Evolutionary conservation across 352 stramenopile genomes (phyloP).

Genomic region (Globisporangium cederbergense): DNA sequence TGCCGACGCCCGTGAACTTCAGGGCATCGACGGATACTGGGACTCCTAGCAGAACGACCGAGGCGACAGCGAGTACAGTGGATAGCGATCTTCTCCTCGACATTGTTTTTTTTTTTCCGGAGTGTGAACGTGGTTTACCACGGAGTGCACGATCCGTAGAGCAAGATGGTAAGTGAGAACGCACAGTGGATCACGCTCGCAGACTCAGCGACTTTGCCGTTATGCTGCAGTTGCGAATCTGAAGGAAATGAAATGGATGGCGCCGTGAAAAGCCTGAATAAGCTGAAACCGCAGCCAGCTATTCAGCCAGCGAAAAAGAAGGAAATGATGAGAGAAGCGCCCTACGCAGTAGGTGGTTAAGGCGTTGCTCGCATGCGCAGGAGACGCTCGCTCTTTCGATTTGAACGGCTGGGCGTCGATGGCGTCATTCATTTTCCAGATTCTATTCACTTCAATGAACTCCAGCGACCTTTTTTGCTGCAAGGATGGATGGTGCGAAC

Average conservation of each 20-base stretch:
- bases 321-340: not conserved
- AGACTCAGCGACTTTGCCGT: not conserved
- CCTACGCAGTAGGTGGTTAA: too few species aligned
- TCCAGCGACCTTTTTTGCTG: too few species aligned
- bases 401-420: too few species aligned
- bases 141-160: not conserved
- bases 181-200: not conserved
- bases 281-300: not conserved
- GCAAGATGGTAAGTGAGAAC: not conserved
- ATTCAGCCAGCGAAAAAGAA: not conserved
- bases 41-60: not conserved
- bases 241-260: not conserved
- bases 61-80: not conserved
- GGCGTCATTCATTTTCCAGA: too few species aligned
- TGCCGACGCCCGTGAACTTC: not conserved
- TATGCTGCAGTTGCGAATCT: not conserved
- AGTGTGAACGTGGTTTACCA: too few species aligned
- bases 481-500: too few species aligned
- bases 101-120: not conserved
- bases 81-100: not conserved
- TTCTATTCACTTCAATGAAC: too few species aligned
- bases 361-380: not conserved
- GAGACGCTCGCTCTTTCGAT: too few species aligned
- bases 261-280: not conserved
- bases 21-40: not conserved